These are phyloP conservation scores for Ascodesmis nigricans DNA, from an alignment of 495 filamentous ascomycete genomes.

Conservation along the genomic window DNA sequence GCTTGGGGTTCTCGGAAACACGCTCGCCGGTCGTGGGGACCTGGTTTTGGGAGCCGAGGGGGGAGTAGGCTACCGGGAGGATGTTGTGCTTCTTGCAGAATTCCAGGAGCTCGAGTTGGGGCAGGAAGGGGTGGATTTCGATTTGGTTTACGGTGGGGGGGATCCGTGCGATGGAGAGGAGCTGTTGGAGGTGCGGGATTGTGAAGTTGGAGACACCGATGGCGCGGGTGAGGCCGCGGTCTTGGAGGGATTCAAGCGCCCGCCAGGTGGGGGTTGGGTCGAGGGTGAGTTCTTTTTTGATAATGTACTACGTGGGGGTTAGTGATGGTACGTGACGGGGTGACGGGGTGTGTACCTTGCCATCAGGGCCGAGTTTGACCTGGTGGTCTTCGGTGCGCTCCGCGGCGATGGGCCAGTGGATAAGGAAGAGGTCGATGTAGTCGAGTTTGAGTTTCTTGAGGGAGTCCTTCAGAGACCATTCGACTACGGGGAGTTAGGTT, in stretches of 20 bases:
- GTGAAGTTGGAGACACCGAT: slow-evolving; percentile 38
- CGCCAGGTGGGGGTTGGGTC: slow-evolving; percentile 31
- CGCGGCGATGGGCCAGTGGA: slow-evolving; percentile 47
- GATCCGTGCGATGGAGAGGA: slow-evolving; percentile 21
- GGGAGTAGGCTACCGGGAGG: slow-evolving; percentile 33
- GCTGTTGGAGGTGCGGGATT: slow-evolving; percentile 24
- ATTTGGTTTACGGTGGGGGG: slow-evolving; percentile 35
- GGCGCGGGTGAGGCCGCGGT: slow-evolving; percentile 33
- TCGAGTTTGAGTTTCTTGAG: slow-evolving; percentile 37
- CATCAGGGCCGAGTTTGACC: slow-evolving; percentile 34
- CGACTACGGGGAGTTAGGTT: slow-evolving; percentile 20
- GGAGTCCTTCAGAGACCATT: slow-evolving; percentile 43
- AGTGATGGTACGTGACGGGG: no score
- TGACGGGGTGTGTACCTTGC: slow-evolving; percentile 31
- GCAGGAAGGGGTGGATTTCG: slow-evolving; percentile 41
- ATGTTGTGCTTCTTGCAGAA: slow-evolving; percentile 28
- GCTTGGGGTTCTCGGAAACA: slow-evolving; percentile 34
- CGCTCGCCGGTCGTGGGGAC: slow-evolving; percentile 44
- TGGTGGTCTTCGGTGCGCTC: slow-evolving; percentile 30
- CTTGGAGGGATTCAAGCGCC: slow-evolving; percentile 34
- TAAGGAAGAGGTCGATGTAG: slow-evolving; percentile 50
- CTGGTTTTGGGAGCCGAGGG: slow-evolving; percentile 38
- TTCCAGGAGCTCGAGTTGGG: slow-evolving; percentile 26
- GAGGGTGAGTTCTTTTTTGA: slow-evolving; percentile 35
- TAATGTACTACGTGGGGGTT: slow-evolving; percentile 22